Conservation (phyloP, 805 yeast species). For the Ogataea henricii region DNA sequence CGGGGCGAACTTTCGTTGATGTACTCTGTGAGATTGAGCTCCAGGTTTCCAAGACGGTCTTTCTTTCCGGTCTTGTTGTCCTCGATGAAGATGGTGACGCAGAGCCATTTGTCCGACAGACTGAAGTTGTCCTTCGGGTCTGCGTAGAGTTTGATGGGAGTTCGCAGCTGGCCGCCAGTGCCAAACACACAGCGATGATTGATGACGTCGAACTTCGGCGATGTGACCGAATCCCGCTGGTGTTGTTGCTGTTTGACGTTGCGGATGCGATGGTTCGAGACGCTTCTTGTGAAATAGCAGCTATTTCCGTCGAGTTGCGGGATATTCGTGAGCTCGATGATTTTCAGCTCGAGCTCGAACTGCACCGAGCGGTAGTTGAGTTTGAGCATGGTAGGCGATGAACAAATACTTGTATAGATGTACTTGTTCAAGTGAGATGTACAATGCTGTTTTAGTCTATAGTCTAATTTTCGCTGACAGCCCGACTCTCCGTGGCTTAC, state of each 20-base stretch:
- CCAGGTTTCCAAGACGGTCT: constrained; percentile 63
- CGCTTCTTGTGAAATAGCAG: constrained; percentile 53
- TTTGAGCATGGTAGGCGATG: constrained; percentile 13
- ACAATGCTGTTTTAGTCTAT: not conserved
- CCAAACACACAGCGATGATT: constrained; percentile 57
- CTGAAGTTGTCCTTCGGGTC: constrained; percentile 38
- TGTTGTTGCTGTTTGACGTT: constrained; percentile 20
- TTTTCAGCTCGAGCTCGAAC: constrained; percentile 58
- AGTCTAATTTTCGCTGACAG: too few relatives aligned
- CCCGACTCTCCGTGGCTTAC: not conserved
- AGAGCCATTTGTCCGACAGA: constrained; percentile 46
- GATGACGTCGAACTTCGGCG: constrained; percentile 45
- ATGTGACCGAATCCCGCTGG: constrained; percentile 35
- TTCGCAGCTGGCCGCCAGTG: constrained; percentile 21
- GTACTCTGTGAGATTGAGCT: constrained; percentile 72
- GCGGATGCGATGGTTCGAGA: constrained; percentile 23
- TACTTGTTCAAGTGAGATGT: too few relatives aligned
- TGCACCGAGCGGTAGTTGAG: constrained; percentile 33
- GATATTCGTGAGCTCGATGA: constrained; percentile 76
- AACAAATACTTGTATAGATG: not conserved
- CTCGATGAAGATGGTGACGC: constrained; percentile 40
- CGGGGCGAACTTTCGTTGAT: constrained; percentile 53
- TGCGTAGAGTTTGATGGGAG: constrained; percentile 42
- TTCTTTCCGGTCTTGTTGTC: constrained; percentile 36
- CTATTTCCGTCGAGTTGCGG: constrained; percentile 72